Conservation (phyloP, 805 yeast genomes). For the Candida gorgasii region DNA sequence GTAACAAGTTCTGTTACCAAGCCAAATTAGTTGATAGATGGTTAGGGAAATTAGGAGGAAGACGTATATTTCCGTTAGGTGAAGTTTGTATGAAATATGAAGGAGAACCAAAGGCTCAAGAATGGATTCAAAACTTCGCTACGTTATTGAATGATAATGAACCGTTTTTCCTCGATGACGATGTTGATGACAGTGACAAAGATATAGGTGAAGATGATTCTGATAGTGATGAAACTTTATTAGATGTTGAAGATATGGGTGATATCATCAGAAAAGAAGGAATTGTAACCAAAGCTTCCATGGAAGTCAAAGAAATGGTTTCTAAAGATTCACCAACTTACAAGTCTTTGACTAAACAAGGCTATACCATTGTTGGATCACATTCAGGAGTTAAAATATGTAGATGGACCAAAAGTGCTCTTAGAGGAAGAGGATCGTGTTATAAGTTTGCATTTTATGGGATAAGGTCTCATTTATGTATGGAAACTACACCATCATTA, state of each 20-base stretch:
- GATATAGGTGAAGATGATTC: conserved; percentile 41
- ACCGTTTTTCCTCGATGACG: conserved; percentile 60
- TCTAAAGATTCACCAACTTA: conserved; percentile 86
- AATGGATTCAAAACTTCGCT: conserved; percentile 66
- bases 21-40: conserved; percentile 72
- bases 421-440: conserved; percentile 92
- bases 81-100: conserved; percentile 76
- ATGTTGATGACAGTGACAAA: conserved; percentile 54
- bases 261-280: conserved; percentile 47
- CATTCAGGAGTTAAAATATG: conserved; percentile 95
- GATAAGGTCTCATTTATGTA: conserved; percentile 84
- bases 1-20: conserved; percentile 80
- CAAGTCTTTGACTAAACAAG: conserved; percentile 87
- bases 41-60: conserved; percentile 81
- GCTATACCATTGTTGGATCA: conserved; percentile 88
- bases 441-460: conserved; percentile 93
- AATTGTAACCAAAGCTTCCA: conserved; percentile 14
- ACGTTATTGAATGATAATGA: conserved; percentile 69
- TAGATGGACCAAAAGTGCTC: conserved; percentile 94
- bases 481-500: conserved; percentile 93
- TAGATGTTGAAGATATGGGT: conserved; percentile 91
- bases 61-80: conserved; percentile 82
- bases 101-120: conserved; percentile 58
- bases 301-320: conserved; percentile 73
- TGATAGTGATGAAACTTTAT: conserved; percentile 44